Percentiles rank a stretch among this genome's conserved stretches.
Conservation (phyloP, 2,329 filamentous ascomycete species). For the Fusarium pininemorale region DNA sequence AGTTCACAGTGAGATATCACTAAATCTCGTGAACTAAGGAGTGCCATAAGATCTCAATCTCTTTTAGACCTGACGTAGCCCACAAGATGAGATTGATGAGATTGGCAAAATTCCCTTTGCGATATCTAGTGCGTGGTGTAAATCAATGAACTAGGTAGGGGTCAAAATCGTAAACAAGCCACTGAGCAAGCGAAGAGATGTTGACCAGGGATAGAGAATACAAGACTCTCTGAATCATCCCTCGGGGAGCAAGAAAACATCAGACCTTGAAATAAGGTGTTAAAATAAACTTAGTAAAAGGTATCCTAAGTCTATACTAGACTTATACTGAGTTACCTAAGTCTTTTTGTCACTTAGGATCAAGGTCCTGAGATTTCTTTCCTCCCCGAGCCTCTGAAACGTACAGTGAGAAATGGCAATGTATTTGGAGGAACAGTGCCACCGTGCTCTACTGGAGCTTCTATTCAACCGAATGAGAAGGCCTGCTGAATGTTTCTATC, state of each 20-base stretch:
- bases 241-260: too few species aligned
- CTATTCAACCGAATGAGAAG: not conserved
- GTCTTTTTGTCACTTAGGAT: too few species aligned
- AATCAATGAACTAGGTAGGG: conserved; percentile 33
- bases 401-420: not conserved
- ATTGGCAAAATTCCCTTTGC: not conserved
- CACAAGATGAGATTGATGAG: not conserved
- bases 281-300: too few species aligned
- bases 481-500: not conserved
- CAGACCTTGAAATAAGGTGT: too few species aligned
- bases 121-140: conserved; percentile 22
- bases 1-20: not conserved
- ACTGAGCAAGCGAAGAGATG: conserved; percentile 10
- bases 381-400: not conserved
- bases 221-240: not conserved
- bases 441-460: not conserved
- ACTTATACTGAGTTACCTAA: too few species aligned
- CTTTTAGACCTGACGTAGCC: not conserved
- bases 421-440: not conserved
- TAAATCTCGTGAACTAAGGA: not conserved
- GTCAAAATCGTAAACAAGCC: conserved; percentile 10
- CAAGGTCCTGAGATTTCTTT: too few species aligned
- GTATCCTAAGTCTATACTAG: too few species aligned
- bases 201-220: not conserved
- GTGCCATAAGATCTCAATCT: not conserved